Base-by-base conservation (phyloP, 495 filamentous ascomycete species). In the Parachaetomium inaequale region DNA sequence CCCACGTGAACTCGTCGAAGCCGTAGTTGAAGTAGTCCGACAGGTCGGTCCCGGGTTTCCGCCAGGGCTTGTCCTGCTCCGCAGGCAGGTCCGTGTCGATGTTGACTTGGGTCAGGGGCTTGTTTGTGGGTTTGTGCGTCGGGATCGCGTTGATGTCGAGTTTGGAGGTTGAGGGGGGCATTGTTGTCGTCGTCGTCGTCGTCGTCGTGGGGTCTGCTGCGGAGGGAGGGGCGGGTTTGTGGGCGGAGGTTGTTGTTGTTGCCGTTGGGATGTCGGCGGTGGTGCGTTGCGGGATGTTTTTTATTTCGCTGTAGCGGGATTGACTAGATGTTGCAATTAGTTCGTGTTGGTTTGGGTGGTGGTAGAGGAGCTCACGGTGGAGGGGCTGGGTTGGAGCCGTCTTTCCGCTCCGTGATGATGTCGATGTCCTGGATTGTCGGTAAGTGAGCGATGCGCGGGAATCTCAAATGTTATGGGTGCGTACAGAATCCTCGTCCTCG, bases 21-120 rank as follows among this genome's bases (percentile, higher is more conserved):
- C 95, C 95, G 78, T 98, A 98, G 78, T 98, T 98, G 83, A 98
- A 98, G 74, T 94, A 98, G 74, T 98, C 94, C 28, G 88, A 92
- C 45, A 96, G 83, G 72, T 98, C 94, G 47, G 93, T 88, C n/a
- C 94, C 94, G 10, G 94, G 94, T 61, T 92, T 87, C 29, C 94
- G 87, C 94, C 94, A 98, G 34, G 93, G 94, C 75, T 96, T 97
- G 66, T 92, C 89, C 66, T 90, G 87, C 43, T 88, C 86, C 8
- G 88, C 82, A 3, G 56, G 49, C 38, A 96, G 86, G 74, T 96
- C 92, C 69, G 84, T 80, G 68, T 93, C 90, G 55, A 93, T 86
- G 68, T 92, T 89, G 71, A 96, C 83, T 62, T 91, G 88, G 0
- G 88, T 93, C 61, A 96, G 87, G 7, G 89, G 86, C 67, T 91